phyloP scores from a whole-genome alignment of 768 basidiomycete genomes.

The Trametes villosa region DNA sequence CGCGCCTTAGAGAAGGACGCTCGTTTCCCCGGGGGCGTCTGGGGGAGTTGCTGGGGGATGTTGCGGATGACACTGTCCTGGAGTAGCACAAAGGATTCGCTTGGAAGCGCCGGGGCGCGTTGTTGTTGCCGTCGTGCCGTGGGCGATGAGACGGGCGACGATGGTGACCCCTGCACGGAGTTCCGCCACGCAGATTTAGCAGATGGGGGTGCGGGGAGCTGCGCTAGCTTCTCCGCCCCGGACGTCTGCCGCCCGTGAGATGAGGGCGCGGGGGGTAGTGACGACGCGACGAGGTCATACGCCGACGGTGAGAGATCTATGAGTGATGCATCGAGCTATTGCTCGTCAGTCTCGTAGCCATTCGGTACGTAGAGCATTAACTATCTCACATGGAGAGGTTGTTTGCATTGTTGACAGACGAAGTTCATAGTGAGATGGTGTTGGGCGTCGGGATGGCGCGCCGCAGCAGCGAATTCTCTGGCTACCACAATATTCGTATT shows the following conservation, averaged over 20 bases:
- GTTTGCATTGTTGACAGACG: constrained; percentile 90
- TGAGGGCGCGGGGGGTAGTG: constrained; percentile 58
- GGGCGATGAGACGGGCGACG: constrained; percentile 49
- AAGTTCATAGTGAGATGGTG: constrained; percentile 43
- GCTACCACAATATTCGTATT: too few species aligned
- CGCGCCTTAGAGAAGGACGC: constrained; percentile 43
- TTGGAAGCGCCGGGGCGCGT: constrained; percentile 59
- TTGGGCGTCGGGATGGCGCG: background rate
- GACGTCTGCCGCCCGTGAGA: constrained; percentile 42
- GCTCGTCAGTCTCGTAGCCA: background rate
- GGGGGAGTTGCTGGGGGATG: constrained; percentile 60
- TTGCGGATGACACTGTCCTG: constrained; percentile 80
- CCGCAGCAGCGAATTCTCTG: too few species aligned
- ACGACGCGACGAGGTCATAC: constrained; percentile 82
- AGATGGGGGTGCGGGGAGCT: constrained; percentile 51
- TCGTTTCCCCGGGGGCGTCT: constrained; percentile 50
- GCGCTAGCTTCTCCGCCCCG: constrained; percentile 50
- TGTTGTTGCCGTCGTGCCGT: constrained; percentile 65
- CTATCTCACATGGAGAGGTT: constrained; percentile 73
- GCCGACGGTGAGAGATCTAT: constrained; percentile 84
- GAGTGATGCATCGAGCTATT: constrained; percentile 87
- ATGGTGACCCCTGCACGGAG: constrained; percentile 45
- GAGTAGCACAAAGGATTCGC: constrained; percentile 89
- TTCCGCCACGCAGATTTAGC: constrained; percentile 69
- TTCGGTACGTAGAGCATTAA: background rate